A percentile compares a stretch with the other conserved stretches of the same genome.
Evolutionary conservation across 2,329 filamentous ascomycete species (phyloP).

Genomic region (Lachnellula occidentalis): DNA sequence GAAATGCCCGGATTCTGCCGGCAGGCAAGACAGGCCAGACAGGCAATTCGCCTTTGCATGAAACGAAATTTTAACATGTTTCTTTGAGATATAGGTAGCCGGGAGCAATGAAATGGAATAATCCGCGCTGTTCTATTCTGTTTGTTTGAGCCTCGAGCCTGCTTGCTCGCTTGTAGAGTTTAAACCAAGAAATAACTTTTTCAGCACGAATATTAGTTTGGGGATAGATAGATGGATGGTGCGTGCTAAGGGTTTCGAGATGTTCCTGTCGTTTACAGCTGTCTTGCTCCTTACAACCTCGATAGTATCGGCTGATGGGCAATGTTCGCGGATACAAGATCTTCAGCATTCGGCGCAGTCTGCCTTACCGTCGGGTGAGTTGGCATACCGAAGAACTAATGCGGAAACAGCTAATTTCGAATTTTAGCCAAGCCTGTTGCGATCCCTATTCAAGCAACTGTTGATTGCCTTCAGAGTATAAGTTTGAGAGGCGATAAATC

Average conservation of each 20-base stretch:
- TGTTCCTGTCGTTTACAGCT: background rate
- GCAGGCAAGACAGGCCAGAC: no score
- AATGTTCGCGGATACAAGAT: background rate
- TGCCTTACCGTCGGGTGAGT: background rate
- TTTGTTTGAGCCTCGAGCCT: no score
- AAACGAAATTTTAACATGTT: no score
- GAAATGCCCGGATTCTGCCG: no score
- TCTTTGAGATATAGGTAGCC: no score
- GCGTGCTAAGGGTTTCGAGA: background rate
- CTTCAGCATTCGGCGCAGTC: slow-evolving; percentile 1
- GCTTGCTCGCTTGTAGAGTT: no score
- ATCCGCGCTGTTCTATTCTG: no score
- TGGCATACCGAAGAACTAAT: background rate
- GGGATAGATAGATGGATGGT: no score
- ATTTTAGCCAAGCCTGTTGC: background rate
- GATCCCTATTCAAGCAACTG: background rate
- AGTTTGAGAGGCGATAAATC: background rate
- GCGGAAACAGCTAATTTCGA: background rate
- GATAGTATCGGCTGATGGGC: background rate
- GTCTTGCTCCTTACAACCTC: background rate
- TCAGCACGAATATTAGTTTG: no score
- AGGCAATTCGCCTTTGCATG: no score
- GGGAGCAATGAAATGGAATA: no score
- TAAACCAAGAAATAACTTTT: no score
- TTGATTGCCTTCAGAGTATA: slow-evolving; percentile 1